Base-by-base conservation (phyloP, 176 grass and related monocot genomes). In the Cocos nucifera region DNA sequence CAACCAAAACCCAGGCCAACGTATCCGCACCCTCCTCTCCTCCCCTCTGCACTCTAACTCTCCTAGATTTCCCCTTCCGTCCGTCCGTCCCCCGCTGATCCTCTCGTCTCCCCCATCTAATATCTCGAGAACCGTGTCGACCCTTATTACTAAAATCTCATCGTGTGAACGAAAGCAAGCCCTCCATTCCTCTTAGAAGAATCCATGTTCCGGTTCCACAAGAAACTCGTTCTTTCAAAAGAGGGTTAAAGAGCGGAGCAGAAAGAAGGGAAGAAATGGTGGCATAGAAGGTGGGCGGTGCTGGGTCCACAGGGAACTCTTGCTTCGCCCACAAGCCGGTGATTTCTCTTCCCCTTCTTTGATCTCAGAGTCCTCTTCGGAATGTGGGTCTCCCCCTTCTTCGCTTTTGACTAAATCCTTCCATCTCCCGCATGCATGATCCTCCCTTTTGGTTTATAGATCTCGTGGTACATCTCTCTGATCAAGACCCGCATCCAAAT, bases 271-370 rank as follows among this genome's bases (percentile, higher is more conserved):
- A 26, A 55, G 19, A 77, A 68, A 68, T 49, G 23, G 64, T 56
- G 57, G 60, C 54, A 49, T 73, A 59, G 69, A 73, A 65, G 44
- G 28, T 65, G 61, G 55, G 53, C 64, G 55, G 32, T 79, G 67
- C 65, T 79, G 8, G 52, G 68, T 28, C 63, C 7, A 53, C 8
- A 73, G 61, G 60, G 57, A 22, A 60, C 77, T 61, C 65, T 79
- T 79, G 53, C 77, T 73, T 79, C 77, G 59, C 26, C 62, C 50
- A 27, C 69, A 62, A 66, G 64, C 69, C 35, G 35, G 35, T 44
- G 35, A 44, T 6, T 9, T 44, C 35, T 12, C 35, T 12, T 6
- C 15, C 52, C 61, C 65, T 19, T 44, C 49, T 64, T 64, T 30
- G 54, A 58, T 71, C 28, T 22, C 20, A 17, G 63, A 21, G 27